A percentile compares a stretch with the other conserved stretches of the same genome.
These are phyloP conservation scores for Scleromitrula shiraiana DNA, from an alignment of 2,329 filamentous ascomycete species.

Conservation along the genomic window DNA sequence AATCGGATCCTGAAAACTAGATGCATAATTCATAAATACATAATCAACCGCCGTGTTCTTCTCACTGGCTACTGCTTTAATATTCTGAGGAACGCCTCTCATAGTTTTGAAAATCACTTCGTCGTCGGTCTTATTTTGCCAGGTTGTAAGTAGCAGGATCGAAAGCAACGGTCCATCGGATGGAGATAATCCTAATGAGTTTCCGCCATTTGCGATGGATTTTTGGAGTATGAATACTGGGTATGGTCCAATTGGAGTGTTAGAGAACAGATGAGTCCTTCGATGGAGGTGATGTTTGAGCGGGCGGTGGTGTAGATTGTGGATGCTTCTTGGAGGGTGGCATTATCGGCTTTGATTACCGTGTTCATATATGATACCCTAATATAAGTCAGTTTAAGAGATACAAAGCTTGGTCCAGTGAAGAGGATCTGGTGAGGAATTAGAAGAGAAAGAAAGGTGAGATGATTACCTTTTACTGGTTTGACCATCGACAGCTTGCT, in stretches of 20 bases:
- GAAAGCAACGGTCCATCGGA: slow-evolving; percentile 3
- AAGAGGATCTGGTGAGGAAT: background rate
- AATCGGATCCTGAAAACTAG: slow-evolving; percentile 34
- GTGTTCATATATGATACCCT: slow-evolving; percentile 7
- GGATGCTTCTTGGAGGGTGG: slow-evolving; percentile 6
- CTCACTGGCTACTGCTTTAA: background rate
- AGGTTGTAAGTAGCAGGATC: slow-evolving; percentile 1
- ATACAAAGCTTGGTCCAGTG: background rate
- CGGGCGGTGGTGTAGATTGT: slow-evolving; percentile 5
- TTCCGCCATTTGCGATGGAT: slow-evolving; percentile 2
- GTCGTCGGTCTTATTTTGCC: slow-evolving; percentile 8
- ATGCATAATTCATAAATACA: slow-evolving; percentile 39
- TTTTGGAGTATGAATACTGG: slow-evolving; percentile 5
- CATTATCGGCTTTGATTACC: slow-evolving; percentile 3
- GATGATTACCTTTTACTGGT: background rate
- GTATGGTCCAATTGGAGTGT: slow-evolving; percentile 9
- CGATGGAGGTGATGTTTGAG: background rate
- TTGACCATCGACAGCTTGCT: slow-evolving; percentile 5
- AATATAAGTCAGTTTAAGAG: slow-evolving; percentile 1
- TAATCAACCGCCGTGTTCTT: slow-evolving; percentile 1
- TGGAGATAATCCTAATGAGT: slow-evolving; percentile 4
- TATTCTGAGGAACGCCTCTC: slow-evolving; percentile 2
- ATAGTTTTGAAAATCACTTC: background rate
- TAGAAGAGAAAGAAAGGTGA: background rate
- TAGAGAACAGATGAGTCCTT: background rate